A percentile compares a stretch with the other conserved stretches of the same genome.
phyloP scores from a whole-genome alignment of 176 grass and related monocot genomes.

The Ensete glaucum region DNA sequence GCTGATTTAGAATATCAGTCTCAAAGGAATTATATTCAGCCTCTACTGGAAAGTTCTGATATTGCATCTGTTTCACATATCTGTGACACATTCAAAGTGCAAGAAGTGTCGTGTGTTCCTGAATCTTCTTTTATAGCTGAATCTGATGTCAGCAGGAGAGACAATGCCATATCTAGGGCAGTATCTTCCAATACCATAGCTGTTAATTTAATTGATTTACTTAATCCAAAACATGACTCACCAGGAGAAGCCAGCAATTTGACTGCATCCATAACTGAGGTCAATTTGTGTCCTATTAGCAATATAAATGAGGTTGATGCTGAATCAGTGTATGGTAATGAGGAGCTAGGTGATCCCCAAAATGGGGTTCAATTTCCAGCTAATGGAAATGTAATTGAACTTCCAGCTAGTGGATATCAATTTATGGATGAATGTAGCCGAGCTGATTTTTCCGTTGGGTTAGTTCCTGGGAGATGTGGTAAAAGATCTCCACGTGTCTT shows the following conservation, averaged over 20 bases:
- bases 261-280: slow-evolving; percentile 17
- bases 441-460: slow-evolving; percentile 38
- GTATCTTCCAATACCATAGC: slow-evolving; percentile 31
- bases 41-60: slow-evolving; percentile 41
- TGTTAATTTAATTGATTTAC: slow-evolving; percentile 4
- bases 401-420: slow-evolving; percentile 38
- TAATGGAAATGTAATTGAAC: slow-evolving; percentile 9
- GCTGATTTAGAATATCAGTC: slow-evolving; percentile 30
- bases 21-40: slow-evolving; percentile 30
- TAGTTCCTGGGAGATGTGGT: slow-evolving; percentile 31
- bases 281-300: slow-evolving; percentile 24
- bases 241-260: slow-evolving; percentile 25
- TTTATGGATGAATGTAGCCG: slow-evolving; percentile 91
- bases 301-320: slow-evolving; percentile 38
- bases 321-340: slow-evolving; percentile 32
- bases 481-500: slow-evolving; percentile 33
- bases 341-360: slow-evolving; percentile 32
- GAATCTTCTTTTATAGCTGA: slow-evolving; percentile 55
- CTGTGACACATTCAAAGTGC: slow-evolving; percentile 76
- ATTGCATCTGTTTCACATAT: slow-evolving; percentile 49
- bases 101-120: slow-evolving; percentile 55
- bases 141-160: slow-evolving; percentile 19
- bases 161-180: slow-evolving; percentile 36
- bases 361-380: slow-evolving; percentile 24
- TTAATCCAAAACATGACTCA: slow-evolving; percentile 3